Conservation (phyloP, 2,329 filamentous ascomycete species). For the Monilinia polystroma region DNA sequence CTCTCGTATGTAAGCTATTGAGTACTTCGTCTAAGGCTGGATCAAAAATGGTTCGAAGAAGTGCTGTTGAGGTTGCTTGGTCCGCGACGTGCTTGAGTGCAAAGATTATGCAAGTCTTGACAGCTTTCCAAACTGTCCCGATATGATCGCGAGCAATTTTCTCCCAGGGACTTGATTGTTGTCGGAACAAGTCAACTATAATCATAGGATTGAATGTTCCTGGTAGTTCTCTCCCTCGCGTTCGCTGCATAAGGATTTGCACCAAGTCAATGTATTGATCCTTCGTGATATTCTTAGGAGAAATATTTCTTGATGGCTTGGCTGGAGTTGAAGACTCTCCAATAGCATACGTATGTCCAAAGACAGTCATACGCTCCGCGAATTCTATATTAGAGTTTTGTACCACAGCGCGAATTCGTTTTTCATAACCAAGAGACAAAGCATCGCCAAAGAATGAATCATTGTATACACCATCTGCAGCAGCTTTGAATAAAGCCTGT, state of each 20-base stretch:
- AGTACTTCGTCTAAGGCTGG: slow-evolving; percentile 44
- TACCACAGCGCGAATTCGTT: slow-evolving; percentile 54
- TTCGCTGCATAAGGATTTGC: slow-evolving; percentile 43
- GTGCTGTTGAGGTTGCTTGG: slow-evolving; percentile 42
- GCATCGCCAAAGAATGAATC: slow-evolving; percentile 51
- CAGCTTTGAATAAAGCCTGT: slow-evolving; percentile 46
- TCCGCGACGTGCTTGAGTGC: slow-evolving; percentile 44
- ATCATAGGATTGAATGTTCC: slow-evolving; percentile 61
- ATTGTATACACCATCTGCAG: slow-evolving; percentile 53
- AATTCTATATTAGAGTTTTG: slow-evolving; percentile 53
- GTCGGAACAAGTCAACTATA: slow-evolving; percentile 57
- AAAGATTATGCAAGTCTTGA: slow-evolving; percentile 41
- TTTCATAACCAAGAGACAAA: slow-evolving; percentile 40
- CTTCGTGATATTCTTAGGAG: slow-evolving; percentile 36
- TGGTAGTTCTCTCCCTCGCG: slow-evolving; percentile 56
- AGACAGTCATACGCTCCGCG: slow-evolving; percentile 43
- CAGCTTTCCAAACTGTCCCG: slow-evolving; percentile 39
- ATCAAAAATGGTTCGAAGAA: slow-evolving; percentile 44
- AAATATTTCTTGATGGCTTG: too few species aligned
- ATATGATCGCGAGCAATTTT: slow-evolving; percentile 43
- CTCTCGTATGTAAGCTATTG: slow-evolving; percentile 43
- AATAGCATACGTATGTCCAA: too few species aligned
- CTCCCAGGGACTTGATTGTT: slow-evolving; percentile 58
- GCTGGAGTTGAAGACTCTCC: too few species aligned
- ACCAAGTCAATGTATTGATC: slow-evolving; percentile 46